Evolutionary conservation across 1,284 basidiomycete species (phyloP).

Genomic region (Dichomitus squalens): DNA sequence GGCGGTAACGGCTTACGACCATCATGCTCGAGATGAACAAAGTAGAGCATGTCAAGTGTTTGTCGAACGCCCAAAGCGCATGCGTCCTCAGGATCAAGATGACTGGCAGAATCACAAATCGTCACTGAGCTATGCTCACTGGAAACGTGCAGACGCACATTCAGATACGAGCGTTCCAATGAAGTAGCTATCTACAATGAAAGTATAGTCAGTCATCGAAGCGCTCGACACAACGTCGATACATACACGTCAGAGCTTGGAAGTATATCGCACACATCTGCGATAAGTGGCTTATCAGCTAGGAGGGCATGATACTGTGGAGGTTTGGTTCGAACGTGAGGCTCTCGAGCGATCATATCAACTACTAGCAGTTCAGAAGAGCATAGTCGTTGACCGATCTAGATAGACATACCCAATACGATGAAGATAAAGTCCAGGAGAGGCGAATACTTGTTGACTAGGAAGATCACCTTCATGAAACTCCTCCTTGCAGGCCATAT

Average conservation of each 20-base stretch:
- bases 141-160: not conserved
- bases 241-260: not conserved
- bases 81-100: not conserved
- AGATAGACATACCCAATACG: not conserved
- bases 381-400: too few relatives aligned
- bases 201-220: not conserved
- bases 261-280: not conserved
- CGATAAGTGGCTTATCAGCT: not conserved
- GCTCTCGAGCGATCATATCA: not conserved
- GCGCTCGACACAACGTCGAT: not conserved
- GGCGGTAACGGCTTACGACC: not conserved
- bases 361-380: not conserved
- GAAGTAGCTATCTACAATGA: not conserved
- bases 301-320: not conserved
- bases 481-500: not conserved
- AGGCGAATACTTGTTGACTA: not conserved
- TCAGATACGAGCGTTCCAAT: not conserved
- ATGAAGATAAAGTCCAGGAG: not conserved
- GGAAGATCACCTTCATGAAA: not conserved
- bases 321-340: not conserved
- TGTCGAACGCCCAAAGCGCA: slow-evolving; percentile 1
- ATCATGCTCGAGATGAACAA: not conserved
- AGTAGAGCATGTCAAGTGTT: not conserved
- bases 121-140: too few relatives aligned
- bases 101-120: not conserved